Evolutionary conservation across 768 basidiomycete species (phyloP), one percentile per base, ranked within the genome.

Genomic region (Holtermannia corniformis): DNA sequence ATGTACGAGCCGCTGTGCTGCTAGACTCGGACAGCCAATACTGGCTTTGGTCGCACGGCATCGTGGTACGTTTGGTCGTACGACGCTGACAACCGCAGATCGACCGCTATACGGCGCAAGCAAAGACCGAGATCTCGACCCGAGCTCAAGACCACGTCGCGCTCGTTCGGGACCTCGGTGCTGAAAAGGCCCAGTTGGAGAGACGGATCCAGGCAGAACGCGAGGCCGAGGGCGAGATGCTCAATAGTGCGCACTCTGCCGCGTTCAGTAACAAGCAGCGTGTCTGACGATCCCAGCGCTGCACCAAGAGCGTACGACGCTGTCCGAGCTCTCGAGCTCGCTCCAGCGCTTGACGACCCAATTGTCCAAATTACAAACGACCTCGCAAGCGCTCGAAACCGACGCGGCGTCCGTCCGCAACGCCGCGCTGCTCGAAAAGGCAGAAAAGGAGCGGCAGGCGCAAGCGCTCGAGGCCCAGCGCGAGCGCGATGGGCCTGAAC

Each of bases 181-280:
- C 89, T 46, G 81, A 80, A 65, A 79, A 74, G 7, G 77, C 81
- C 42, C 76, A 79, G 5, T 76, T 81, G 0, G 85, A 90, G 66
- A 62, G 75, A 0, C 84, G 88, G 70, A 89, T 80, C 1, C 82
- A 80, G 50, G 76, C 82, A 42, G 88, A 85, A 73, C 86, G 88
- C 60, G 66, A 85, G 48, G 79, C 77, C 62, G 89, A 91, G 72
- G 83, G 87, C 25, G 83, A 86, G 48, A 77, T 92, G 51, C 77
- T 87, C 2, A 79, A 80, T 51, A 80, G 88, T 89, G 68, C n/a
- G 80, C 20, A 23, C 24, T 45, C 21, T 23, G 19, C 26, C 5
- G 23, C 25, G 14, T 11, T 22, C 14, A 14, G 12, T 23, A 16
- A 41, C n/a, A 27, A 10, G 16, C 14, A 19, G 3, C 21, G n/a